Conservation (phyloP, 2,329 filamentous ascomycete species). For the Hypoxylon sp. region DNA sequence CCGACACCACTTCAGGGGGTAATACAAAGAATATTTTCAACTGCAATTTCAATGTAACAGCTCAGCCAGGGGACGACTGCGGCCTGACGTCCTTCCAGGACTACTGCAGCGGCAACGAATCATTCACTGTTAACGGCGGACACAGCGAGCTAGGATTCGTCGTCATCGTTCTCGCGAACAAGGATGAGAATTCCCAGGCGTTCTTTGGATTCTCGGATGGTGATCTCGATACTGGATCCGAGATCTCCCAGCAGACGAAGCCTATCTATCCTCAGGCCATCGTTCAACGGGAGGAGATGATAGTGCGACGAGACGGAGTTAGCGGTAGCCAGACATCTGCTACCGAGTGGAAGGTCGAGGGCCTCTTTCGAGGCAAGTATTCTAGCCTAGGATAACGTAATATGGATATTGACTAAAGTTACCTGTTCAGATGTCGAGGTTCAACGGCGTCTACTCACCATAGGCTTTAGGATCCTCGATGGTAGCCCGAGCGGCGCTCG, state of each 20-base stretch:
- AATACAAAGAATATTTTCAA: constrained; percentile 11
- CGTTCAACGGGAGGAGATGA: neutral
- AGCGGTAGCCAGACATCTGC: neutral
- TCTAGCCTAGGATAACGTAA: neutral
- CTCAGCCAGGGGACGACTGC: constrained; percentile 37
- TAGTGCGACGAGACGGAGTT: neutral
- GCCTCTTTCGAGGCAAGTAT: constrained; percentile 30
- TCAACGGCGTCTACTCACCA: constrained; percentile 13
- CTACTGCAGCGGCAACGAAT: constrained; percentile 5
- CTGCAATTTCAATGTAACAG: constrained; percentile 24
- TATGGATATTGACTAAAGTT: neutral
- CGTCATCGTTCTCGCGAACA: constrained; percentile 37
- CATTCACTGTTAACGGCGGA: constrained; percentile 40
- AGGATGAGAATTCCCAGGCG: constrained; percentile 17
- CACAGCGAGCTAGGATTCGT: constrained; percentile 42
- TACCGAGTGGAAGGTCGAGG: constrained; percentile 26
- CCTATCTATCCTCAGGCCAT: neutral
- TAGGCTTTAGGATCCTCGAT: constrained; percentile 38
- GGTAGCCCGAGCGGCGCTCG: neutral
- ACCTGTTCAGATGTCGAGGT: constrained; percentile 33
- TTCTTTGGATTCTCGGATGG: constrained; percentile 44
- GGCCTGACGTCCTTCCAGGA: constrained; percentile 22
- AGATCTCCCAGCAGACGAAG: constrained; percentile 36
- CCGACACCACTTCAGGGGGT: neutral
- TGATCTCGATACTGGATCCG: constrained; percentile 35